Evolutionary conservation across 305 asterid genomes (phyloP), one percentile per base, ranked within the genome.

Genomic region (Petunia hybrid): DNA sequence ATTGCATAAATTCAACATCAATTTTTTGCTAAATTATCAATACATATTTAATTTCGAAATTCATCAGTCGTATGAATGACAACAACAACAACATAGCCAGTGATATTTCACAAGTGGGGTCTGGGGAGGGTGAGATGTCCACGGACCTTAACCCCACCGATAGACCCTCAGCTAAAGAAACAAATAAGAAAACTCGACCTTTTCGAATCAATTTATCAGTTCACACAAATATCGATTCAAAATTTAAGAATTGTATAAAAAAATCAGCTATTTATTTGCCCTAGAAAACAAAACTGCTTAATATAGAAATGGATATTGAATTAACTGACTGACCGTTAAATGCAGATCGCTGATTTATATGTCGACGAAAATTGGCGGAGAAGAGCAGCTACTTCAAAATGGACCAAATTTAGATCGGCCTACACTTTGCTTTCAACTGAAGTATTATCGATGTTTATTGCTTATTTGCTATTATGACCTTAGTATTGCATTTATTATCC

Each of bases 391-490:
- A 22, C 31, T 22, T 22, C 43, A 42, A 42, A 42, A 41, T 68
- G 7, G 60, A 48, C 61, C 43, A 46, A 48, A 46, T 71, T 71
- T 35, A 35, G 78, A 71, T 71, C 78, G 78, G 63, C 78, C 78
- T 36, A 14, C 46, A 73, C 35, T 73, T 71, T 36, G 63, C 78
- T 35, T 35, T 73, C 62, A 5, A 51, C 62, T 48, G 62, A 48
- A 71, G 61, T 70, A 45, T 71, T 71, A 1, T 14, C 2, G 10
- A 51, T 8, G 8, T 65, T 70, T 22, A 12, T 16, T 22, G 31
- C 12, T 51, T 51, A 73, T 73, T 73, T 73, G 78, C 63, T 48
- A 51, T 35, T 73, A 13, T 48, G 13, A 35, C 78, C 78, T 71
- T 43, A 12, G 3, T 31, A 8, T 13, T 73, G 51, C 41, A 43